Evolutionary conservation across 768 basidiomycete species (phyloP).

Genomic region (Nevesoporus exiguus): DNA sequence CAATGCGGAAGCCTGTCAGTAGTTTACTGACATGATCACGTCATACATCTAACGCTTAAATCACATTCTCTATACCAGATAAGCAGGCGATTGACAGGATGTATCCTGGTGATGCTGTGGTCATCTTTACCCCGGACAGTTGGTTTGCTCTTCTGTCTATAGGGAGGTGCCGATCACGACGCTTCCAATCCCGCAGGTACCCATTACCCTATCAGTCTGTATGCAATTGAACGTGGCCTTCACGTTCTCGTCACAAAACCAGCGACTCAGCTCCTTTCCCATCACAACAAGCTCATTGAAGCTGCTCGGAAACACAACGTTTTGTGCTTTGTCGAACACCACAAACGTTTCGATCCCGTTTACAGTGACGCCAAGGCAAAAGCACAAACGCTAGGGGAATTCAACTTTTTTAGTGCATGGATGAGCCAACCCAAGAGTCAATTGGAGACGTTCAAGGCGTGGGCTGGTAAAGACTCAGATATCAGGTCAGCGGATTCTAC

Average conservation of each 20-base stretch:
- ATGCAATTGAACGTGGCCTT: constrained; percentile 80
- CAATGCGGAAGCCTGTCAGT: constrained; percentile 81
- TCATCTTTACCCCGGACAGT: constrained; percentile 93
- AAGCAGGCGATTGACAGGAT: constrained; percentile 76
- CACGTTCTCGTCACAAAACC: constrained; percentile 95
- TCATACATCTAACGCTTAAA: neutral
- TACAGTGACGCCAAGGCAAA: constrained; percentile 88
- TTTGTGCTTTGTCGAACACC: constrained; percentile 92
- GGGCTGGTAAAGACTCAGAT: constrained; percentile 94
- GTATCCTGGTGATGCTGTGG: constrained; percentile 80
- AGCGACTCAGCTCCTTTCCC: constrained; percentile 78
- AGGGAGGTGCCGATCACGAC: neutral
- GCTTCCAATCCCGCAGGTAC: constrained; percentile 48
- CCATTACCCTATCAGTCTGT: constrained; percentile 80
- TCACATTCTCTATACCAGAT: constrained; percentile 53
- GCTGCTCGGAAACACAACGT: constrained; percentile 78
- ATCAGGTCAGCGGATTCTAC: constrained; percentile 54
- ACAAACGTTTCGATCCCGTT: constrained; percentile 88
- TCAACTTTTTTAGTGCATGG: constrained; percentile 96
- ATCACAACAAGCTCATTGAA: constrained; percentile 76
- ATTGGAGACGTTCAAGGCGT: constrained; percentile 90
- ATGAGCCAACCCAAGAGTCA: constrained; percentile 98
- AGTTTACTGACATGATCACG: constrained; percentile 1
- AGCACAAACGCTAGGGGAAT: constrained; percentile 75
- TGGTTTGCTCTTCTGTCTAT: constrained; percentile 26